A percentile compares a stretch with the other conserved stretches of the same genome.
phyloP scores from a whole-genome alignment of 768 basidiomycete species.

The Hortiboletus campestris region DNA sequence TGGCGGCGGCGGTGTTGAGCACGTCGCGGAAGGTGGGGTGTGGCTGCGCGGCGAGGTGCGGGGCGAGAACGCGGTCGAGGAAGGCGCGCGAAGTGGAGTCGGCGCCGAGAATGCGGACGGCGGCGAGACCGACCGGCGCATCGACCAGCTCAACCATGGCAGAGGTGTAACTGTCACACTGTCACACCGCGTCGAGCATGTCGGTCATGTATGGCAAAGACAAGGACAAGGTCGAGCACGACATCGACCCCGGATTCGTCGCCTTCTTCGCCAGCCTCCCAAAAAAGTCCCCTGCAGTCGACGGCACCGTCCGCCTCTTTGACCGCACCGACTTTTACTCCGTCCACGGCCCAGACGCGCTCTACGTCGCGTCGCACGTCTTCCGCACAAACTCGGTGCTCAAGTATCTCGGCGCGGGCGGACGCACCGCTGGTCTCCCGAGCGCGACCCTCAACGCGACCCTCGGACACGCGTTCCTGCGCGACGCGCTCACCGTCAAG shows the following conservation, averaged over 20 bases:
- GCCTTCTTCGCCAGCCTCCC: constrained; percentile 63
- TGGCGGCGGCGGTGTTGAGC: constrained; percentile 63
- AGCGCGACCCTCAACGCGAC: constrained; percentile 74
- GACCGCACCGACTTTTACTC: constrained; percentile 81
- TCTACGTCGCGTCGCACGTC: constrained; percentile 80
- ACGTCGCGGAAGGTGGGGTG: constrained; percentile 56
- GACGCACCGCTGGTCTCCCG: constrained; percentile 59
- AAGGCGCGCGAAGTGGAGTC: constrained; percentile 73
- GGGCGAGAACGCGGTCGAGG: constrained; percentile 74
- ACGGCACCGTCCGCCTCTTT: constrained; percentile 86
- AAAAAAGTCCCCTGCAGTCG: constrained; percentile 61
- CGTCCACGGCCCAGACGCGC: constrained; percentile 86
- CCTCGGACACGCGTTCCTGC: constrained; percentile 76
- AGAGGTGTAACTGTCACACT: constrained; percentile 15
- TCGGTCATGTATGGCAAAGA: constrained; percentile 66
- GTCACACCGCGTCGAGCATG: constrained; percentile 37
- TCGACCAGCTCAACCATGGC: constrained; percentile 39
- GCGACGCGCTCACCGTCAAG: constrained; percentile 86
- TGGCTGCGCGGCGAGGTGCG: constrained; percentile 42
- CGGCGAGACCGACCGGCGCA: constrained; percentile 63
- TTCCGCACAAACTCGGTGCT: constrained; percentile 89
- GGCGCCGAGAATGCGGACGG: constrained; percentile 82
- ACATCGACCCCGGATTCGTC: constrained; percentile 69
- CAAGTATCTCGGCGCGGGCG: constrained; percentile 79
- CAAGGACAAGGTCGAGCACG: constrained; percentile 58